A percentile compares a stretch with the other conserved stretches of the same genome.
Evolutionary conservation across 768 basidiomycete genomes (phyloP).

Genomic region (Termitomyces sp.): DNA sequence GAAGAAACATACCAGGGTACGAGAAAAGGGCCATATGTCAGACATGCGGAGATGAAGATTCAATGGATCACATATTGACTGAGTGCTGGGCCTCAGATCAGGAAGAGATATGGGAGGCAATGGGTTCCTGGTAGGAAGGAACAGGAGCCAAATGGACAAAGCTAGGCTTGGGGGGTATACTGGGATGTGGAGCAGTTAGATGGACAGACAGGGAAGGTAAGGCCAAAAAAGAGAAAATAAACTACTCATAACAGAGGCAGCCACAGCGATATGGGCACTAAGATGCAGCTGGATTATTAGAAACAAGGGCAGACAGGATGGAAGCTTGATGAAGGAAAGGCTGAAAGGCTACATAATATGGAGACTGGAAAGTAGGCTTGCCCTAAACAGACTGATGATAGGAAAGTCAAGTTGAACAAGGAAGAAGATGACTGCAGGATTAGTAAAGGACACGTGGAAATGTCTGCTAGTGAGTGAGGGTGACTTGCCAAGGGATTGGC

Average conservation of each 20-base stretch:
- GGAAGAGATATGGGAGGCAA: not conserved
- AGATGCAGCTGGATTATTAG: not conserved
- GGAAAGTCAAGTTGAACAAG: too few relatives aligned
- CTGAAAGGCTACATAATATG: too few relatives aligned
- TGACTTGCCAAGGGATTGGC: not conserved
- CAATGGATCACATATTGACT: not conserved
- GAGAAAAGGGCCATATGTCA: not conserved
- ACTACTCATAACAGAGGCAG: not conserved
- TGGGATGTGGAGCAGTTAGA: not conserved
- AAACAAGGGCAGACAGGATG: too few relatives aligned
- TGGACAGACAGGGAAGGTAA: not conserved
- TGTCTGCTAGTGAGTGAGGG: not conserved
- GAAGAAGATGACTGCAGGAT: too few relatives aligned
- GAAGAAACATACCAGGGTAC: not conserved
- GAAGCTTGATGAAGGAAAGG: too few relatives aligned
- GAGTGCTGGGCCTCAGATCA: not conserved
- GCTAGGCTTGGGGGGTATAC: not conserved
- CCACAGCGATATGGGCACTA: not conserved
- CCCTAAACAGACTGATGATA: too few relatives aligned
- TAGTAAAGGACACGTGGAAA: too few relatives aligned
- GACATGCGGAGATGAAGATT: not conserved
- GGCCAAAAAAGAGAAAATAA: rapidly evolving
- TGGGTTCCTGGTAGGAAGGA: not conserved
- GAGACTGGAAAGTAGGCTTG: too few relatives aligned
- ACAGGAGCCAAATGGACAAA: not conserved